Base-by-base conservation (phyloP, 768 basidiomycete genomes). In the Suillus sp. region DNA sequence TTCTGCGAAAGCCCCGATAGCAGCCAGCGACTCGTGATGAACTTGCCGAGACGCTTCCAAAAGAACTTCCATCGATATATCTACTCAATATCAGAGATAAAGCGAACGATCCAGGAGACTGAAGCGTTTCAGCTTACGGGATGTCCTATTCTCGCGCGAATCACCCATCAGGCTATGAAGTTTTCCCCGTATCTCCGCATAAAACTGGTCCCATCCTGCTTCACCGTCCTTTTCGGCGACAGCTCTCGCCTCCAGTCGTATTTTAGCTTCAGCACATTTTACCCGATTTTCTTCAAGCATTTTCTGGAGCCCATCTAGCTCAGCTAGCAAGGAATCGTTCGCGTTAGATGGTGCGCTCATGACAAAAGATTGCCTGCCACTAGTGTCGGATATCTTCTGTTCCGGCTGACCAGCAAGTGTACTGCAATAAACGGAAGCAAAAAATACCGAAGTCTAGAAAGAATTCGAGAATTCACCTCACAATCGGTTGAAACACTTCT, bases 21-120 rank as follows among this genome's bases (percentile, higher is more conserved):
- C 62, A 27, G 63, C 56, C 45, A 55, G 37, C 22, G 45, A 64
- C 37, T 65, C 62, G 34, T 32, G 42, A 45, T 65, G 64, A n/a
- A 35, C 37, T 56, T 57, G 38, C 18, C 20, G 34, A 43, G 62
- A 56, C 7, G 51, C 51, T 32, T 65, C 64, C 20, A 58, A 38
- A n/a, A 63, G 54, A 30, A 65, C 34, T 53, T 43, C 61, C 27
- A 38, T 63, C 32, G 47, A n/a, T 35, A 18, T 35, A 18, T 47
- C 62, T 63, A 35, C 5, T 20, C 18, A 2, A 40, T 40, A 57
- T 57, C 25, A 27, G 25, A 27, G 25, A 57, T 57, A 20, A 57
- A 37, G 22, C 22, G 16, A 20, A 32, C 35, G 34, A 35, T 16
- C 8, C 35, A 56, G 27, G 38, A 57, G 14, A 40, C 25, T 48